Evolutionary conservation across 2,329 filamentous ascomycete species (phyloP), one percentile per base, ranked within the genome.

Genomic region (Gaeumannomyces tritici): DNA sequence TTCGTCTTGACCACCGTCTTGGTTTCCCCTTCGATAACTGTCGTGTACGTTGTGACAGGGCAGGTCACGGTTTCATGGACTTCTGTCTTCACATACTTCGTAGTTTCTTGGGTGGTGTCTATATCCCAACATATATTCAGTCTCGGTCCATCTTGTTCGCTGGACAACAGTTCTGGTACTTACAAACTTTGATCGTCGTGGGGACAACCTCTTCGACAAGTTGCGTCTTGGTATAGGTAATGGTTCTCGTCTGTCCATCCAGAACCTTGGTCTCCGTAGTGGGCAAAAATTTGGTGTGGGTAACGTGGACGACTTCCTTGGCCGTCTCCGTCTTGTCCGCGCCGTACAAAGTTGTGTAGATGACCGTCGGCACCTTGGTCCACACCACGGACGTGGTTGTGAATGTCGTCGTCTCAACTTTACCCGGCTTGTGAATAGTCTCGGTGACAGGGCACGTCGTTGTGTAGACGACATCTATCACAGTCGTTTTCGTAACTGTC

Each of bases 251-350:
- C 54, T 72, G 68, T 31, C 80, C 80, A 29, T 69, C 74, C 4
- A 80, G 61, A 2, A 76, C 78, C 69, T 74, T 75, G 58, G 76
- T 77, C 66, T 77, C 72, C 1, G 78, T 81, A 18, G 81, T 68
- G 11, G 78, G 76, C 69, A 76, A 79, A 18, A 80, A 70, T 21
- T 72, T 74, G 18, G 79, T 82, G 47, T 75, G 62, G 7, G 79
- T 81, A 11, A 69, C 73, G 67, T 79, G 77, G 24, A 71, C 71
- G 9, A 77, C 71, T 15, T 73, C 72, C 26, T 71, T 71, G 29
- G 73, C 70, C 0, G 74, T 76, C 29, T 72, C 63, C 3, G 75
- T 79, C 9, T 74, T 73, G 24, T 71, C 69, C 24, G 75, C 74
- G 8, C 69, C 70, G 0, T 67, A 66, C 27, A 75, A 69, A 4